Percentiles rank a stretch among this genome's conserved stretches.
Conservation (phyloP, 2,329 filamentous ascomycete genomes). For the Nemania diffusa region DNA sequence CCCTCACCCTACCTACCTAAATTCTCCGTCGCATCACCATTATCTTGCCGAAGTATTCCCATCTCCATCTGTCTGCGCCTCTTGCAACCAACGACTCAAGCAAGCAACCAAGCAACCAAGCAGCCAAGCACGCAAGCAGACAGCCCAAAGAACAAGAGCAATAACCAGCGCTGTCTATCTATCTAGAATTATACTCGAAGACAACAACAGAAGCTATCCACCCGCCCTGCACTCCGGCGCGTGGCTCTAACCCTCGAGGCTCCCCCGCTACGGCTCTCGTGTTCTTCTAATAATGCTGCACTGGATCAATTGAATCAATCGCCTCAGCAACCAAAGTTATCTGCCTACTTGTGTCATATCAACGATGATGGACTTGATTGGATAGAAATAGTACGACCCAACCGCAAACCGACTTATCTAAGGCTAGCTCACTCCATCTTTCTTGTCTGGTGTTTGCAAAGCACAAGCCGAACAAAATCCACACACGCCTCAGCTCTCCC, state of each 20-base stretch:
- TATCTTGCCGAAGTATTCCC: constrained; percentile 27
- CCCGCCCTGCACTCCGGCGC: constrained; percentile 1
- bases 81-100: constrained; percentile 3
- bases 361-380: constrained; percentile 32
- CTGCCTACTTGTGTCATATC: constrained; percentile 2
- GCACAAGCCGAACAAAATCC: background rate
- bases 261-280: background rate
- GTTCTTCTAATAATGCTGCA: constrained; percentile 15
- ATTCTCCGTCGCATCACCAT: constrained; percentile 24
- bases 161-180: background rate
- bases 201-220: background rate
- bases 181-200: background rate
- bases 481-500: background rate
- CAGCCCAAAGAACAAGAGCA: constrained; percentile 7
- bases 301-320: constrained; percentile 33
- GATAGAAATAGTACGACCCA: constrained; percentile 25
- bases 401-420: constrained; percentile 21
- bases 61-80: constrained; percentile 16
- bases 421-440: constrained; percentile 1
- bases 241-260: constrained; percentile 1
- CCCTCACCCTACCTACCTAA: constrained; percentile 3
- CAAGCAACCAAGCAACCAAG: no score
- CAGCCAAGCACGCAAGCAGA: no score
- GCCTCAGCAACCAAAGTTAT: constrained; percentile 6
- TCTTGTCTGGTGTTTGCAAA: constrained; percentile 16